Conservation (phyloP, 1,284 basidiomycete species). For the Exobasidium cylindrosporum region DNA sequence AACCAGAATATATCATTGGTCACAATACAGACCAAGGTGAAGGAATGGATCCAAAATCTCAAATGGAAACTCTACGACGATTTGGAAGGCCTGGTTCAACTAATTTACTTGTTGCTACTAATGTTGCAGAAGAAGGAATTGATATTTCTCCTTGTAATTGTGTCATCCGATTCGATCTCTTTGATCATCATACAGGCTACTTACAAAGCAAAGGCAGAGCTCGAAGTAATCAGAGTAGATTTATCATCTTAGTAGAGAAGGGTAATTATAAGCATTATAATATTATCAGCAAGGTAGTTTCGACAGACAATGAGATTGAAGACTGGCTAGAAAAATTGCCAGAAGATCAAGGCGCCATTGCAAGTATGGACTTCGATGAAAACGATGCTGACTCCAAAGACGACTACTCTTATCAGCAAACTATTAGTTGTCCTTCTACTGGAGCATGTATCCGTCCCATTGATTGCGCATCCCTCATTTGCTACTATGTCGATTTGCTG, state of each 20-base stretch:
- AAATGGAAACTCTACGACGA: conserved; percentile 30
- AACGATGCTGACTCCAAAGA: conserved; percentile 13
- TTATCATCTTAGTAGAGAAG: conserved; percentile 31
- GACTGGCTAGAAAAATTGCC: conserved; percentile 22
- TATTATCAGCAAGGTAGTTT: conserved; percentile 14
- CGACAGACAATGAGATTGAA: conserved; percentile 15
- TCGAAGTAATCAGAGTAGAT: conserved; percentile 22
- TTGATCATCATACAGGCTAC: conserved; percentile 35
- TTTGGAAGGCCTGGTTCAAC: conserved; percentile 26
- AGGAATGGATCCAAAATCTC: conserved; percentile 36
- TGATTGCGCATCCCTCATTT: conserved; percentile 26
- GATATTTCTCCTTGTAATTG: conserved; percentile 36
- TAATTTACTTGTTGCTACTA: conserved; percentile 41
- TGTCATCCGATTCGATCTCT: conserved; percentile 42
- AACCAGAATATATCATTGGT: conserved; percentile 31
- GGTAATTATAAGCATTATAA: conserved; percentile 19
- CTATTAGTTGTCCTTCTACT: conserved; percentile 16
- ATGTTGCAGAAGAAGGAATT: conserved; percentile 41
- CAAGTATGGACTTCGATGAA: not conserved
- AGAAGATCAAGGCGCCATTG: not conserved
- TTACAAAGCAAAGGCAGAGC: conserved; percentile 37
- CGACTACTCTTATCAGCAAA: conserved; percentile 13
- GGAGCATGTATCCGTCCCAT: conserved; percentile 29
- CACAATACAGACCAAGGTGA: conserved; percentile 18
- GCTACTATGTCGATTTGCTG: conserved; percentile 27